phyloP scores from a whole-genome alignment of 495 filamentous ascomycete genomes.

The Aspergillus affinis region DNA sequence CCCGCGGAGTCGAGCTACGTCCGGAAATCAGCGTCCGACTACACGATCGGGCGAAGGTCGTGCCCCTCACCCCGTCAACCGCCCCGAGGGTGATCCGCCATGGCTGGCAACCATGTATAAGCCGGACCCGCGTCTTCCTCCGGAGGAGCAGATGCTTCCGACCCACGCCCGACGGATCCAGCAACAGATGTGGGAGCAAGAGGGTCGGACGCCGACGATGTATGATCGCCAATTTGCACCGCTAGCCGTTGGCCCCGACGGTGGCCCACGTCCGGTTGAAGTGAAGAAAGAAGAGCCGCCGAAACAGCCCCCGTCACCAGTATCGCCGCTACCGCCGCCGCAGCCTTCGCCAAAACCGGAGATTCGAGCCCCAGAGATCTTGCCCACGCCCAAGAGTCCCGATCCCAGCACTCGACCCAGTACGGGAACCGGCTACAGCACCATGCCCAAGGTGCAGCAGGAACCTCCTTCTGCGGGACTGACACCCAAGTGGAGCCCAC shows the following conservation, averaged over 20 bases:
- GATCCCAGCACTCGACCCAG: constrained; percentile 37
- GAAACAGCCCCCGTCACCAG: constrained; percentile 14
- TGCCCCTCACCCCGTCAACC: constrained; percentile 61
- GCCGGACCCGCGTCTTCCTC: constrained; percentile 89
- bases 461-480: constrained; percentile 38
- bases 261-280: constrained; percentile 24
- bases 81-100: constrained; percentile 91
- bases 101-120: constrained; percentile 96
- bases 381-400: constrained; percentile 28
- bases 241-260: constrained; percentile 59
- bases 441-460: constrained; percentile 54
- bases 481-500: constrained; percentile 39
- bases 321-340: no score
- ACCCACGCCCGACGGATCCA: constrained; percentile 89
- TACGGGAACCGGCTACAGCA: constrained; percentile 48
- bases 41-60: constrained; percentile 61
- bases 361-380: constrained; percentile 6
- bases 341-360: not conserved
- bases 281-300: constrained; percentile 31
- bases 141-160: constrained; percentile 91
- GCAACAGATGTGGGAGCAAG: constrained; percentile 92
- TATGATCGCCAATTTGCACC: constrained; percentile 84
- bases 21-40: constrained; percentile 56
- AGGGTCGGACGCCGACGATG: constrained; percentile 75
- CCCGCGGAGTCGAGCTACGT: constrained; percentile 36